Percentiles rank a stretch among this genome's conserved stretches.
phyloP scores from a whole-genome alignment of 176 grass and related monocot species.

The Cenchrus americanus region DNA sequence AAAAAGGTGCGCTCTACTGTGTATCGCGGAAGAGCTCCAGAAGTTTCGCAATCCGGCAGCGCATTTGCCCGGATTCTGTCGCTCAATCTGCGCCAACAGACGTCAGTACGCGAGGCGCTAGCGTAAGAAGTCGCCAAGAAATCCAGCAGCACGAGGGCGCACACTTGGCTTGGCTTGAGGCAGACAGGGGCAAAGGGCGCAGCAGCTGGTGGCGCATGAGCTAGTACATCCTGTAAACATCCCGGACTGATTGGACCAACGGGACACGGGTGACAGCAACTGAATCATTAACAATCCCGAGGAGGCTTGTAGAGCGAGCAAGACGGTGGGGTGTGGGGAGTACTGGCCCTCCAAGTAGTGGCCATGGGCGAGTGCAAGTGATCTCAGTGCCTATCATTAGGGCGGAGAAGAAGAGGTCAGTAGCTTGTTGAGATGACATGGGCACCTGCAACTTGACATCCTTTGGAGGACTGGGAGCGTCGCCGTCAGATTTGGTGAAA shows the following conservation, averaged over 20 bases:
- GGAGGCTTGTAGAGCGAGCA: constrained; percentile 14
- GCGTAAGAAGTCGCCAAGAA: constrained; percentile 52
- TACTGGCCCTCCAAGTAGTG: constrained; percentile 16
- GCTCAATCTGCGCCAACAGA: constrained; percentile 1
- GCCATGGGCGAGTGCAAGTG: constrained; percentile 16
- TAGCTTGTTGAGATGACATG: constrained; percentile 37
- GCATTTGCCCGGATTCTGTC: constrained; percentile 28
- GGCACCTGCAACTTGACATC: constrained; percentile 43
- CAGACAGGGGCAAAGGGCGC: constrained; percentile 27
- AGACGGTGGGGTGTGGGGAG: background rate
- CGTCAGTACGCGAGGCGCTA: constrained; percentile 3
- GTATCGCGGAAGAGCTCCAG: background rate
- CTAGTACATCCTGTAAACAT: constrained; percentile 28
- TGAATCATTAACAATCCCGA: constrained; percentile 50
- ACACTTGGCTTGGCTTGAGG: constrained; percentile 19
- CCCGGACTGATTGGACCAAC: constrained; percentile 35
- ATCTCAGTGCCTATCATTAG: constrained; percentile 34
- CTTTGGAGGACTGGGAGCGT: constrained; percentile 37
- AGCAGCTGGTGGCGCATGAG: background rate
- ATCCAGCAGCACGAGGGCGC: constrained; percentile 8
- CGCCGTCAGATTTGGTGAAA: constrained; percentile 61
- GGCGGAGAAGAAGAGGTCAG: constrained; percentile 13
- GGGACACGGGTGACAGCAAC: constrained; percentile 35
- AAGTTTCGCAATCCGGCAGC: constrained; percentile 26
- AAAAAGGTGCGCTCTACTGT: background rate